phyloP scores from a whole-genome alignment of 2,329 filamentous ascomycete genomes.

The Ophiostoma australiae region DNA sequence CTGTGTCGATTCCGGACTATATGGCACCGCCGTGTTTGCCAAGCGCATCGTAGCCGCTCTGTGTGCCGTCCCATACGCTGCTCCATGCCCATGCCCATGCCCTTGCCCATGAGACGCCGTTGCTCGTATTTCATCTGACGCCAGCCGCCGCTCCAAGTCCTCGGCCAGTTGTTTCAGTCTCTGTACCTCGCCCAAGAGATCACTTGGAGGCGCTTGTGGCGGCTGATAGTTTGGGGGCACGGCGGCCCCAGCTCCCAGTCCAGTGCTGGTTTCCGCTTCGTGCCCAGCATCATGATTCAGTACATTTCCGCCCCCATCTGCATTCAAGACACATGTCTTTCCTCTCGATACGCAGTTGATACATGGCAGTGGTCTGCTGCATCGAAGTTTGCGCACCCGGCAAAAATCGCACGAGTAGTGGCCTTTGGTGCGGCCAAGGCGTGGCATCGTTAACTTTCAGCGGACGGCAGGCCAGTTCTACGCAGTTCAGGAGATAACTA shows the following conservation, averaged over 20 bases:
- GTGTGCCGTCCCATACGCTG: not conserved
- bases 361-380: conserved; percentile 23
- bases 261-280: not conserved
- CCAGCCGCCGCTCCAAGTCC: conserved; percentile 18
- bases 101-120: not conserved
- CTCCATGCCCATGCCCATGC: not conserved
- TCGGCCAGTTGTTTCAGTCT: conserved; percentile 17
- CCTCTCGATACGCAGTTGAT: conserved; percentile 24
- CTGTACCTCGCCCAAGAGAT: conserved; percentile 17
- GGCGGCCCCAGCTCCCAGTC: not conserved
- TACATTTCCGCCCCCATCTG: not conserved
- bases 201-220: not conserved
- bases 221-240: not conserved
- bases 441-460: conserved; percentile 3
- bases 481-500: not conserved
- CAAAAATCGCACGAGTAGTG: conserved; percentile 24
- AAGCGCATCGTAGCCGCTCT: not conserved
- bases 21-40: not conserved
- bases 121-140: not conserved
- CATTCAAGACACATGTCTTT: conserved; percentile 18
- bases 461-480: not conserved
- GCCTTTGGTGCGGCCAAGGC: conserved; percentile 17
- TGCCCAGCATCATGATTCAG: not conserved
- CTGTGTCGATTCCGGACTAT: conserved; percentile 12
- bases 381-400: conserved; percentile 22